These are phyloP conservation scores for Solidago caesia DNA, from an alignment of 129 eudicot species.

Conservation along the genomic window DNA sequence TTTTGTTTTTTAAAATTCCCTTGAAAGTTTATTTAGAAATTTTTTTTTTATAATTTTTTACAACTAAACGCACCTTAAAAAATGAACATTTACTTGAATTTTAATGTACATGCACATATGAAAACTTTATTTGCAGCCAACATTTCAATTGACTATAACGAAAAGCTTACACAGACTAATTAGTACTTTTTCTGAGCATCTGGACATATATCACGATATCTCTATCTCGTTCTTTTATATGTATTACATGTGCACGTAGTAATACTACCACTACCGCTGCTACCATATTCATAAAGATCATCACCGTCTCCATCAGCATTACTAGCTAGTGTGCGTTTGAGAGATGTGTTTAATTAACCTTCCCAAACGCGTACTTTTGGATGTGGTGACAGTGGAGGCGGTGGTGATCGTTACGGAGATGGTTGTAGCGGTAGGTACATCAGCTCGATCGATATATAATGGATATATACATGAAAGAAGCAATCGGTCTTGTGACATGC, in stretches of 20 bases:
- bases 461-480: no score
- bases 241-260: neutral
- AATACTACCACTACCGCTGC: neutral
- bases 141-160: neutral
- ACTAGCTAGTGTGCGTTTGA: neutral
- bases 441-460: neutral
- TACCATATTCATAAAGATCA: constrained; percentile 27
- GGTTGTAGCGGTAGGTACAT: neutral
- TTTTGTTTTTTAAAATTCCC: no score
- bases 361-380: constrained; percentile 8
- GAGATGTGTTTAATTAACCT: neutral
- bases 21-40: no score
- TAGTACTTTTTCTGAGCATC: neutral
- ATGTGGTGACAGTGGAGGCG: constrained; percentile 26
- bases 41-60: no score
- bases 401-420: constrained; percentile 40
- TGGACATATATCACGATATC: neutral
- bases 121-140: neutral
- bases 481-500: no score
- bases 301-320: constrained; percentile 22
- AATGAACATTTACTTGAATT: neutral
- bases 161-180: neutral
- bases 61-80: neutral
- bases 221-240: neutral
- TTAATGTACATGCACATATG: neutral